These are phyloP conservation scores for Lolium rigidum DNA, from an alignment of 176 grass and related monocot species.

Conservation along the genomic window DNA sequence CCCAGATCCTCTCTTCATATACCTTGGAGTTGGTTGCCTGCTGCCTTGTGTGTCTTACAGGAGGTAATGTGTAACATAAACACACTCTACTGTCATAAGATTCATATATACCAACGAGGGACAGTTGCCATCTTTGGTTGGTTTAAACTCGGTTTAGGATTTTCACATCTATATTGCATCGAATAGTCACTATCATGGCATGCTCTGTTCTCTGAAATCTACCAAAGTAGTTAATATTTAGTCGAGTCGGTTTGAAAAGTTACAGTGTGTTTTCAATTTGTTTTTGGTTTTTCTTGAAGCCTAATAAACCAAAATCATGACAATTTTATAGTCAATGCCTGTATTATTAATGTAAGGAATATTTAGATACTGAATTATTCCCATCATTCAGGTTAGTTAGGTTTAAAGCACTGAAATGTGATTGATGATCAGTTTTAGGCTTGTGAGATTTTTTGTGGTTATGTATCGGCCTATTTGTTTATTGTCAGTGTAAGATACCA, in stretches of 20 bases:
- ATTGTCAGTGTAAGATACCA: slow-evolving; percentile 30
- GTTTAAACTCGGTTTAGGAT: slow-evolving; percentile 13
- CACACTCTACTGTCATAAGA: not conserved
- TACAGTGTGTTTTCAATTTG: not conserved
- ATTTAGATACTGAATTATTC: not conserved
- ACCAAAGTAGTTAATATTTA: too few species aligned
- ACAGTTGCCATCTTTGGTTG: not conserved
- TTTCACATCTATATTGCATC: not conserved
- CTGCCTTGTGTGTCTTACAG: slow-evolving; percentile 75
- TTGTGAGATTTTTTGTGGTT: not conserved
- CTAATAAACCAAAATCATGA: not conserved
- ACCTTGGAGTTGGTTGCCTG: slow-evolving; percentile 92
- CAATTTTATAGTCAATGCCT: not conserved
- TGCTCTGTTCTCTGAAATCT: too few species aligned
- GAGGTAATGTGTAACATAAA: slow-evolving; percentile 65
- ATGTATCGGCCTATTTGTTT: slow-evolving; percentile 1
- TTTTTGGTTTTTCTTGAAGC: not conserved
- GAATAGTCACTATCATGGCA: too few species aligned
- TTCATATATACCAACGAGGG: not conserved
- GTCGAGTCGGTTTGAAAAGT: not conserved
- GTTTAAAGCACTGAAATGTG: slow-evolving; percentile 13
- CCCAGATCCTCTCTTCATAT: slow-evolving; percentile 78
- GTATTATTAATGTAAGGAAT: not conserved
- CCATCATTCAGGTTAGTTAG: not conserved
- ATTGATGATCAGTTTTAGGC: not conserved